Evolutionary conservation across 495 filamentous ascomycete genomes (phyloP).

Genomic region (Penicillium simplicissimum): DNA sequence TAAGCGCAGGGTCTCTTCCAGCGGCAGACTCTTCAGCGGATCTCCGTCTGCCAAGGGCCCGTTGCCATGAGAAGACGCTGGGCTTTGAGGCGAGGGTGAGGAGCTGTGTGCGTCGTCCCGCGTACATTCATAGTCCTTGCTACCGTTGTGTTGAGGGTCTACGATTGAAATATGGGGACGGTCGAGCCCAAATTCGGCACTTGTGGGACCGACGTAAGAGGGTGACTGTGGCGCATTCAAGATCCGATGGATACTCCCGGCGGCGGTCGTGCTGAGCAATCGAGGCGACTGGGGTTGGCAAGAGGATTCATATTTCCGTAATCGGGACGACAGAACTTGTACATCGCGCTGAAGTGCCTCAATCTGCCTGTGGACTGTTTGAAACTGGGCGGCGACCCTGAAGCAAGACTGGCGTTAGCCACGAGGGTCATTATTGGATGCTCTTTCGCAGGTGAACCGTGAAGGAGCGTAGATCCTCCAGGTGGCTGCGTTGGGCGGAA

Average conservation of each 20-base stretch:
- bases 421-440: neutral
- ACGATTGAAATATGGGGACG: constrained; percentile 8
- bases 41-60: constrained; percentile 13
- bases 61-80: constrained; percentile 18
- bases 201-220: constrained; percentile 43
- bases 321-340: constrained; percentile 32
- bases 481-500: neutral
- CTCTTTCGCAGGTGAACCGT: neutral
- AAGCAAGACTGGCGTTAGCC: neutral
- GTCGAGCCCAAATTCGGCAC: constrained; percentile 43
- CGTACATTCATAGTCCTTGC: neutral
- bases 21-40: constrained; percentile 26
- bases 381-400: constrained; percentile 27
- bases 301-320: constrained; percentile 32
- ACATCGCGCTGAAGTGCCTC: constrained; percentile 36
- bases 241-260: constrained; percentile 30
- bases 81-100: constrained; percentile 27
- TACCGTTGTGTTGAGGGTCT: neutral
- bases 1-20: constrained; percentile 69
- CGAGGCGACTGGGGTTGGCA: constrained; percentile 1
- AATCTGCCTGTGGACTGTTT: constrained; percentile 32
- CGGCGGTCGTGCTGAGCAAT: constrained; percentile 4
- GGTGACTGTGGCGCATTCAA: constrained; percentile 40
- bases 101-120: constrained; percentile 20
- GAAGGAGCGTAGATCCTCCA: neutral